Base-by-base conservation (phyloP, 164 flowering plant species). In the Vitis riparia region DNA sequence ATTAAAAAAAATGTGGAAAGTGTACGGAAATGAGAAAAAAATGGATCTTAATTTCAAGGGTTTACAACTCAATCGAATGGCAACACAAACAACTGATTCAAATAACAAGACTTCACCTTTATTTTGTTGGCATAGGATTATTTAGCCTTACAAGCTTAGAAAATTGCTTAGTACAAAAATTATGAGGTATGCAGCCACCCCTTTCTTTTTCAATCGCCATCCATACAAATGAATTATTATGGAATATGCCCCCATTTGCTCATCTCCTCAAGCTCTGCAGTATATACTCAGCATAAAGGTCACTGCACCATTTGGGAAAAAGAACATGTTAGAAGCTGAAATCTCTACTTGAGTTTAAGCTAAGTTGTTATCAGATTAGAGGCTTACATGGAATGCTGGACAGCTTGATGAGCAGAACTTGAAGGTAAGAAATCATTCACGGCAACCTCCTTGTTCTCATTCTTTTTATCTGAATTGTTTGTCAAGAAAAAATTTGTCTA, bases 371-470 rank as follows among this genome's bases (percentile, higher is more conserved):
- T 48, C 2, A 15, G 11, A 47, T 55, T 51, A 16, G 47, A 48
- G 47, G 61, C 88, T 77, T 80, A 85, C 91, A 87, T 84, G 60
- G 91, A 87, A 73, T 83, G 74, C 68, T 83, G 88, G 71, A 87
- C 84, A 55, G 91, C 88, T 23, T 82, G 75, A 53, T 65, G 66
- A 51, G 88, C 87, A 73, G 78, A 71, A 3, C 52, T 29, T 11
- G 89, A 51, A 68, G 85, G 88, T 78, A 85, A 58, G 75, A 87
- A 85, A 0, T 82, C 88, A 27, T 87, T 37, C 15, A 87, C 91
- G 3, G 88, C 89, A n/a, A 87, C 89, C 77, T 84, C 86, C 64
- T 87, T 87, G 85, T 87, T 85, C 76, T 85, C 89, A 49, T 87
- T 87, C 79, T 87, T 87, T 85, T 87, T 87, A 72, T 87, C 91